Base-by-base conservation (phyloP, 1,284 basidiomycete species). In the Neolentinus lepideus region DNA sequence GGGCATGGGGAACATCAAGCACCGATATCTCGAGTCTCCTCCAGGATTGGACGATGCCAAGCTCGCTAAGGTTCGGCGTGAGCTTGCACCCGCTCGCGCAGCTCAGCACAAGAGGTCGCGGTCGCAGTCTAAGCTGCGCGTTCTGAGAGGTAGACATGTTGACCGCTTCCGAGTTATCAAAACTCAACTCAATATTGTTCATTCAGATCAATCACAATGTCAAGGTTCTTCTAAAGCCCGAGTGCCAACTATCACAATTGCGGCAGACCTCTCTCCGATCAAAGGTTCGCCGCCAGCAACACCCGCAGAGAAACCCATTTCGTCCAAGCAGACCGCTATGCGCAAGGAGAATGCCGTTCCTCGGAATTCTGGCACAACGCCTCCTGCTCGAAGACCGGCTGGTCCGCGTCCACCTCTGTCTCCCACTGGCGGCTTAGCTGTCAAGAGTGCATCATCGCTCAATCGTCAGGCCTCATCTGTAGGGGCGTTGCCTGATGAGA, bases 301-400 rank as follows among this genome's bases (percentile, higher is more conserved):
- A 50, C 63, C 38, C 35, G 31, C 29, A 16, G 26, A 38, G 21
- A 51, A 52, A 24, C 50, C 22, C 8, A 21, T 22, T 29, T 26
- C 16, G 3, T 26, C 22, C 47, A 60, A 46, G 51, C 56, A 55
- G 43, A 54, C 53, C 29, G 25, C 14, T 45, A 11, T 27, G 3
- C 63, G 60, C 27, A 71, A 71, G 59, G 71, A 72, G 63, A 71
- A 73, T 54, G 53, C 57, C 10, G 58, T 25, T 16, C 47, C 47
- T 29, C 24, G 24, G 8, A 8, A 8, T 50, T 11, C 12, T 50
- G 22, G 24, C 16, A 25, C 22, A 12, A 4, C 22, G 6, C 9
- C 47, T 24, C 11, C 47, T 14, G 22, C 47, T 25, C 47, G 47
- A 26, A 10, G 22, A 50, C 47, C 47, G 16, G 22, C 27, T 25